Percentiles rank a stretch among this genome's conserved stretches.
Evolutionary conservation across 2,329 filamentous ascomycete genomes (phyloP).

Genomic region (Bipolaris victoriae): DNA sequence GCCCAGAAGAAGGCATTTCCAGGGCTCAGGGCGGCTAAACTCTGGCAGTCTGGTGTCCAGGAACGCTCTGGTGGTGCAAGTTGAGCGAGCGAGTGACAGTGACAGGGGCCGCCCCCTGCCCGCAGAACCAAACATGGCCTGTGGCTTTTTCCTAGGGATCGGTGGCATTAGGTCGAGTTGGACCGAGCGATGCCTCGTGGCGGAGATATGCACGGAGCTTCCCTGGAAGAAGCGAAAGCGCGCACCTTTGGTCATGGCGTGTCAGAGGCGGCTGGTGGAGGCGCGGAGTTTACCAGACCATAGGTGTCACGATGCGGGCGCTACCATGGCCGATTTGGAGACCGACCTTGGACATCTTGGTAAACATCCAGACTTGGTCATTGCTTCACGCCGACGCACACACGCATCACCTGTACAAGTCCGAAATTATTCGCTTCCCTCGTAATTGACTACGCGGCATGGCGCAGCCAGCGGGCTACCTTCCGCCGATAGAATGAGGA

Average conservation of each 20-base stretch:
- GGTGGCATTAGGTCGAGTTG: conserved; percentile 30
- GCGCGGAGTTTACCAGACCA: conserved; percentile 17
- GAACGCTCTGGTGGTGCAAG: conserved; percentile 31
- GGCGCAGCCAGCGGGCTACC: conserved; percentile 28
- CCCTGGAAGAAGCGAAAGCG: conserved; percentile 9
- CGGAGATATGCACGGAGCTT: conserved; percentile 22
- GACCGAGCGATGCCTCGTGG: conserved; percentile 42
- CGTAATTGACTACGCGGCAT: conserved; percentile 19
- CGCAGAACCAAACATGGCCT: conserved; percentile 26
- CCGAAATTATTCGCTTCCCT: conserved; percentile 17
- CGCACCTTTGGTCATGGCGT: conserved; percentile 16
- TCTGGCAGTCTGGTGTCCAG: conserved; percentile 25
- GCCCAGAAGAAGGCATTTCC: conserved; percentile 10
- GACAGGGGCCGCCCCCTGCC: conserved; percentile 38
- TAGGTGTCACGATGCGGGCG: conserved; percentile 10
- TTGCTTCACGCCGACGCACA: conserved; percentile 15
- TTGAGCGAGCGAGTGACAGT: conserved; percentile 34
- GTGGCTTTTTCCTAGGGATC: conserved; percentile 35
- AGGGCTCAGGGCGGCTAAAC: conserved; percentile 28
- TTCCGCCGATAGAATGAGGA: conserved; percentile 36
- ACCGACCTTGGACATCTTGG: conserved; percentile 19
- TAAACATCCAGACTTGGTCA: conserved; percentile 15
- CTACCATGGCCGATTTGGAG: conserved; percentile 23
- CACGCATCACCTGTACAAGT: conserved; percentile 12
- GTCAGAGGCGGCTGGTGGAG: conserved; percentile 26